A percentile compares a stretch with the other conserved stretches of the same genome.
These are phyloP conservation scores for Eucalyptus rudis DNA, from an alignment of 345 rosid species.

Conservation along the genomic window DNA sequence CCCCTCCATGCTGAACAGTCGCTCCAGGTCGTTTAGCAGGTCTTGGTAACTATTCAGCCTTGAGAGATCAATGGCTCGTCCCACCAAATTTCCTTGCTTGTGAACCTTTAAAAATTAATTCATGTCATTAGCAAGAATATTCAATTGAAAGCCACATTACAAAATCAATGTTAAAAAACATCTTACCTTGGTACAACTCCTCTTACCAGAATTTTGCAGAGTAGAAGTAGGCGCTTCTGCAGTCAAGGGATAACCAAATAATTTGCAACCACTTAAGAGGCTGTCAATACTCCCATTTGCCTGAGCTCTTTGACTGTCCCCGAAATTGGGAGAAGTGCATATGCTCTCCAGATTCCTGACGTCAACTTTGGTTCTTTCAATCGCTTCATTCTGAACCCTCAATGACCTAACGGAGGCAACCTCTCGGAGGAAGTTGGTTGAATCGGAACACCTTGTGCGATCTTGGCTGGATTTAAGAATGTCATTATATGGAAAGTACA, in stretches of 20 bases:
- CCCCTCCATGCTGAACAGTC: constrained; percentile 79
- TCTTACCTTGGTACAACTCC: constrained; percentile 82
- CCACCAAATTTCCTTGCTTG: constrained; percentile 93
- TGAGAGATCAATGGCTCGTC: constrained; percentile 84
- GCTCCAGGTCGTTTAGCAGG: constrained; percentile 63
- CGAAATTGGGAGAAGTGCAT: constrained; percentile 18
- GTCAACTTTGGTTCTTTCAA: constrained; percentile 17
- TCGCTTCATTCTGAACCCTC: constrained; percentile 10
- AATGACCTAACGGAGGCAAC: constrained; percentile 10
- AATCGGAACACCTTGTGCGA: constrained; percentile 10
- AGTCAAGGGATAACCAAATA: constrained; percentile 72
- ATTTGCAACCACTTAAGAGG: constrained; percentile 51
- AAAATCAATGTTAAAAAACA: neutral
- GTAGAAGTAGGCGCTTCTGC: constrained; percentile 33
- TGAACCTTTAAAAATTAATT: constrained; percentile 46
- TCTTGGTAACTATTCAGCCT: constrained; percentile 59
- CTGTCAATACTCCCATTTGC: constrained; percentile 18
- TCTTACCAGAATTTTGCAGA: constrained; percentile 62
- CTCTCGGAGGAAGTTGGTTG: constrained; percentile 19
- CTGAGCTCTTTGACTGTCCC: constrained; percentile 18
- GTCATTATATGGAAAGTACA: constrained; percentile 34
- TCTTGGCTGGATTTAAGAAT: constrained; percentile 16
- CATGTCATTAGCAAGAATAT: neutral
- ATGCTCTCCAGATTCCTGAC: constrained; percentile 18
- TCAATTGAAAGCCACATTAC: neutral